Base-by-base conservation (phyloP, 352 stramenopile genomes). In the Phytophthora hibernalis region DNA sequence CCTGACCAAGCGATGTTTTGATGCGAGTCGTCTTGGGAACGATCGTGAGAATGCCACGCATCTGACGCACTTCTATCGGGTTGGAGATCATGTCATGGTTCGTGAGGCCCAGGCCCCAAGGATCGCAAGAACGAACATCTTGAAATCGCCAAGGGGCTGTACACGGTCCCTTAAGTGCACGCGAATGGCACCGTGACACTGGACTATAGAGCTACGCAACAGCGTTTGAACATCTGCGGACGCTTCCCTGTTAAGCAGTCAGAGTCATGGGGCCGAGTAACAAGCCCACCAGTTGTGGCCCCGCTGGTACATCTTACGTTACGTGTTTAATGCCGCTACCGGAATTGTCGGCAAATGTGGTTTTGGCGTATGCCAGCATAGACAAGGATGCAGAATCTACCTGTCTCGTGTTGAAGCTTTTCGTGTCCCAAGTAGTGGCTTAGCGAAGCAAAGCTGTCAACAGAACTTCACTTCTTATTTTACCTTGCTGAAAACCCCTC, bases 81-180 rank as follows among this genome's bases (percentile, higher is more conserved):
- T 35, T 21, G 33, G n/a, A 37, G 51, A 57, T 37, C 51, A 57
- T 5, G 51, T 57, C 0, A 47, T 57, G 51, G 11, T 57, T 9
- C 33, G 35, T 24, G 12, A 49, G 2, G 21, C 33, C n/a, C n/a
- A n/a, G n/a, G n/a, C n/a, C n/a, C n/a, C n/a, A n/a, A 2, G 5
- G 2, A 51, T n/a, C 44, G 44, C 10, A 33, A 51, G 20, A 51
- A 30, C 15, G 38, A 48, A 16, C 51, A 38, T 28, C 8, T 3
- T 5, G 9, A 57, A 13, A 20, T 57, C 1, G 33, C 33, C 1
- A 48, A 48, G 20, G 33, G 20, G 0, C 33, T 35, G 5, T 57
- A 22, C 7, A 18, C 33, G 12, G 45, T 56, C 45, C n/a, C 3
- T 3, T n/a, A 44, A 18, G 50, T 56, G 30, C 33, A 56, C 33